Evolutionary conservation across 208 protist genomes (phyloP).

Genomic region (Novymonas esmeraldas): DNA sequence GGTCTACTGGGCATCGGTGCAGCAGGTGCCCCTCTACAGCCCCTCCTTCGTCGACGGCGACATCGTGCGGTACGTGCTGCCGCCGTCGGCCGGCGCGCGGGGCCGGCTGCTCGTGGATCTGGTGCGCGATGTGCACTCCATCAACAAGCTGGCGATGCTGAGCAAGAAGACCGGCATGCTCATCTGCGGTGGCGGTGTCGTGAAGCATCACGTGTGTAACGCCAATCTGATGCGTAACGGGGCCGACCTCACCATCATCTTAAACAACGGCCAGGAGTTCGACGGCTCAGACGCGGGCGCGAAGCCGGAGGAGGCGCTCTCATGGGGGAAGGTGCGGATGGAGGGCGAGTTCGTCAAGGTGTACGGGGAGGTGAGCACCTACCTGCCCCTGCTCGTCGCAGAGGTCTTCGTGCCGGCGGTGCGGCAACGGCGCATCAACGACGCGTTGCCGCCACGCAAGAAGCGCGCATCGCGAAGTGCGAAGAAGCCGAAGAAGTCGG

Average conservation of each 20-base stretch:
- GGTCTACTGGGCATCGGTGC: constrained; percentile 79
- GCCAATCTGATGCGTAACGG: constrained; percentile 99
- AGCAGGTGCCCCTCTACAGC: constrained; percentile 83
- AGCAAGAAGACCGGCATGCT: constrained; percentile 97
- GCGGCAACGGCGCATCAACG: constrained; percentile 21
- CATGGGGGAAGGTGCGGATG: constrained; percentile 99
- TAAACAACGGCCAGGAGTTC: constrained; percentile 98
- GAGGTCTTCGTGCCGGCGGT: constrained; percentile 91
- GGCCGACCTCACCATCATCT: constrained; percentile 97
- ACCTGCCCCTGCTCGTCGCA: constrained; percentile 98
- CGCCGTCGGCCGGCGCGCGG: neutral
- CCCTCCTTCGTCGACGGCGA: constrained; percentile 85
- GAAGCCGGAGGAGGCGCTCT: constrained; percentile 99
- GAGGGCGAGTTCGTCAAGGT: constrained; percentile 98
- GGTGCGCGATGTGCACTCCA: constrained; percentile 94
- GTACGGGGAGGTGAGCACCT: constrained; percentile 96
- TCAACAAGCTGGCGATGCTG: constrained; percentile 97
- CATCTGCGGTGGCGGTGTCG: constrained; percentile 97
- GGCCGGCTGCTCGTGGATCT: constrained; percentile 70
- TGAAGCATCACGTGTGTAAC: constrained; percentile 99
- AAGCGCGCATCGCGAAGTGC: neutral
- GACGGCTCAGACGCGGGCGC: constrained; percentile 99
- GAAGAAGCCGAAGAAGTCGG: neutral
- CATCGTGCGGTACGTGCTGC: constrained; percentile 63
- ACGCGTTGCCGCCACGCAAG: neutral